These are phyloP conservation scores for Strobilomyces confusus DNA, from an alignment of 768 basidiomycete species.

Conservation along the genomic window DNA sequence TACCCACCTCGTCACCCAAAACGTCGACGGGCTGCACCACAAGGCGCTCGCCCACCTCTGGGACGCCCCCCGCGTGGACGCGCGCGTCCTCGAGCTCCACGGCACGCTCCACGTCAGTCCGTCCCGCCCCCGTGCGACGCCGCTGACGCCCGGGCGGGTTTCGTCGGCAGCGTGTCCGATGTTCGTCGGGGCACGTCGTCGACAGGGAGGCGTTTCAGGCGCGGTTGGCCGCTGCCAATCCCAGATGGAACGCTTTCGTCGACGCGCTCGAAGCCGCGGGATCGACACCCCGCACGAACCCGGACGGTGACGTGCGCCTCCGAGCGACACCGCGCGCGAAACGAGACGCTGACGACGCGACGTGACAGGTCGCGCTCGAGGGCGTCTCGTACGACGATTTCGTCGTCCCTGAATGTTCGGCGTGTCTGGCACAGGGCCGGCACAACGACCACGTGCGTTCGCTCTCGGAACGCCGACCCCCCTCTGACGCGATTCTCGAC, in stretches of 20 bases:
- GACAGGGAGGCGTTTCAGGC: conserved; percentile 70
- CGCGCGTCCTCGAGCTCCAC: conserved; percentile 76
- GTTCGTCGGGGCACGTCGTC: conserved; percentile 66
- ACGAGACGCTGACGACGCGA: neutral
- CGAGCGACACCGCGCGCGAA: neutral
- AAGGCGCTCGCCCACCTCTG: conserved; percentile 59
- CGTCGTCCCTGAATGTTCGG: conserved; percentile 71
- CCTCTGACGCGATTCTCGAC: conserved; percentile 20
- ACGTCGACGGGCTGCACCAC: conserved; percentile 93
- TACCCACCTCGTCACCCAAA: conserved; percentile 71
- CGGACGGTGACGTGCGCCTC: conserved; percentile 81
- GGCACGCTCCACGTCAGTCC: conserved; percentile 74
- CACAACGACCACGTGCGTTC: conserved; percentile 52
- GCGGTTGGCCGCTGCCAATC: conserved; percentile 68
- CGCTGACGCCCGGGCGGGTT: conserved; percentile 8
- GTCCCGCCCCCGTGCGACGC: neutral
- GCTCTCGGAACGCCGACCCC: conserved; percentile 10
- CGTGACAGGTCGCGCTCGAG: conserved; percentile 68
- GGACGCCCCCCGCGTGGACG: conserved; percentile 33
- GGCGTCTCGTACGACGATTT: conserved; percentile 76
- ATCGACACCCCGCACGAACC: conserved; percentile 72
- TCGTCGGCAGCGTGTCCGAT: conserved; percentile 63
- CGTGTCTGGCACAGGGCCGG: conserved; percentile 57
- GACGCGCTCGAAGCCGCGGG: conserved; percentile 60
- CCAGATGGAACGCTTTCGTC: conserved; percentile 68